phyloP scores from a whole-genome alignment of 2,329 filamentous ascomycete genomes.

The Onygena corvina region DNA sequence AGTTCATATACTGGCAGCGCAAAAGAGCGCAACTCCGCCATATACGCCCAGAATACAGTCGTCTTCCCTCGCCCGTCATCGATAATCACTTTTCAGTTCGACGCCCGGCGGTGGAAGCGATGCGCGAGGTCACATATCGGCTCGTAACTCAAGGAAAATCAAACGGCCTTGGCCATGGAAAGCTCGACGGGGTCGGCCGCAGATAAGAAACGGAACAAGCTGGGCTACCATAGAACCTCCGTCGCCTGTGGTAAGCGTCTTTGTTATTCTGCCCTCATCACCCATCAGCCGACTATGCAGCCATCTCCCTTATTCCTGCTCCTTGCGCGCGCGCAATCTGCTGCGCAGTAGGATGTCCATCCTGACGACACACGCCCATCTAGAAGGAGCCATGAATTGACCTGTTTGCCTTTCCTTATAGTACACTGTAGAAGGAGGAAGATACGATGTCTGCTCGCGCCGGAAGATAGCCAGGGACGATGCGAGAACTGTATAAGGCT shows the following conservation, averaged over 20 bases:
- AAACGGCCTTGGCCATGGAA: constrained; percentile 28
- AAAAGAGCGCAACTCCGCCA: background rate
- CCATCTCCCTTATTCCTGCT: background rate
- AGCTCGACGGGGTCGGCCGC: constrained; percentile 27
- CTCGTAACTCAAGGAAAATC: constrained; percentile 25
- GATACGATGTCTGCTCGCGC: constrained; percentile 73
- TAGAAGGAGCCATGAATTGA: background rate
- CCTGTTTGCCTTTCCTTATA: constrained; percentile 29
- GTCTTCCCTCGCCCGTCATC: background rate
- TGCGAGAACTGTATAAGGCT: constrained; percentile 88
- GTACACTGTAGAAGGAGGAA: constrained; percentile 87
- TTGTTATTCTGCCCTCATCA: constrained; percentile 1
- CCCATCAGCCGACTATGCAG: background rate
- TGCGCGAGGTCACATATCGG: constrained; percentile 28
- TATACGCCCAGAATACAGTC: background rate
- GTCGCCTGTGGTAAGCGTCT: constrained; percentile 78
- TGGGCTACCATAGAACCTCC: constrained; percentile 89
- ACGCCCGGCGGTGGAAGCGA: constrained; percentile 23
- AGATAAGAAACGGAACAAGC: constrained; percentile 71
- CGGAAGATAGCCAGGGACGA: constrained; percentile 59
- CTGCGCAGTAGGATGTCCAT: too few species aligned
- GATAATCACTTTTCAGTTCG: constrained; percentile 1
- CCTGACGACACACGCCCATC: background rate
- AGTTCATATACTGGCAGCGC: background rate
- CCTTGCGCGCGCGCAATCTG: background rate